Evolutionary conservation across 140 eudicot genomes (phyloP), one percentile per base, ranked within the genome.

Genomic region (Erigeron philadelphicus): DNA sequence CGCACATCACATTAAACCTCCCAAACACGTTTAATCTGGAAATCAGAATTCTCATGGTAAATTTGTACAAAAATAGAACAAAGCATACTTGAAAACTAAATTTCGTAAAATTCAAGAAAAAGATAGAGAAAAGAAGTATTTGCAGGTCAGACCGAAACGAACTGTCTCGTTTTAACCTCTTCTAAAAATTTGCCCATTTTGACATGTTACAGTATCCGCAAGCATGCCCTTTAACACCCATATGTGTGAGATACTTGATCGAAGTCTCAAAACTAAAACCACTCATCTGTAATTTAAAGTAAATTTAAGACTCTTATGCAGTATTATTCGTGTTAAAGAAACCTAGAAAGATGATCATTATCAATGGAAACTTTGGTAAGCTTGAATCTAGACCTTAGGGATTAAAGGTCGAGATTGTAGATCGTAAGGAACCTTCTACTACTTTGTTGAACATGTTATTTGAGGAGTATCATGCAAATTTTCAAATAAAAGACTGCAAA

Each of bases 401-500:
- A 31, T 31, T 74, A 48, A 54, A 13, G 11, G 44, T 54, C 11
- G 38, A 45, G 46, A 15, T 68, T 15, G 42, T 52, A 58, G 40
- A 59, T n/a, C 56, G 21, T 47, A 17, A 67, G 68, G 41, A 50
- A 43, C 53, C 47, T 73, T 64, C 15, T 52, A 64, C 46, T 18
- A 66, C 54, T 64, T 53, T 35, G 44, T 18, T 53, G 46, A 52
- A 64, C 8, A 55, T 31, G 44, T 12, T 45, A 9, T 74, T 43
- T 42, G 64, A 17, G 70, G 65, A 67, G 64, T 47, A 64, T 70
- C 47, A n/a, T 57, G 35, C 9, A 31, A 68, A 31, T 41, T 15
- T 13, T 3, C 3, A 40, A 56, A 15, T 11, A 11, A 45, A 10
- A 48, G 52, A 11, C 15, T 1, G 10, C 44, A 9, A 74, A 47